phyloP scores from a whole-genome alignment of 805 yeast genomes.

The Tetrapisispora iriomotensis region DNA sequence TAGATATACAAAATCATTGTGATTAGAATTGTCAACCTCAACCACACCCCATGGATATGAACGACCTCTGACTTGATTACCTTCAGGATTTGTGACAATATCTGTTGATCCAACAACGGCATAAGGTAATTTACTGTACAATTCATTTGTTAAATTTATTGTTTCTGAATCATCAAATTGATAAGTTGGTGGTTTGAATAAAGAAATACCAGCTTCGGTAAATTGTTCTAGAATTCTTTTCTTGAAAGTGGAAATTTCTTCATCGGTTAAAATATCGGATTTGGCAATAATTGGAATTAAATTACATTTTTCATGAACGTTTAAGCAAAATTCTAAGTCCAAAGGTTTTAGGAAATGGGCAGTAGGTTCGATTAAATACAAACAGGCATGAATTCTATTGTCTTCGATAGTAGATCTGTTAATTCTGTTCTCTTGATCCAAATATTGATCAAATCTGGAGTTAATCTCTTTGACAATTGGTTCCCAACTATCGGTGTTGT shows the following conservation, averaged over 20 bases:
- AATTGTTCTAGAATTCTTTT: slow-evolving; percentile 70
- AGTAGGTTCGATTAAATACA: slow-evolving; percentile 94
- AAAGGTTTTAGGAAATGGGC: slow-evolving; percentile 86
- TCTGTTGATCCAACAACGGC: slow-evolving; percentile 88
- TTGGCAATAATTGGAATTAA: slow-evolving; percentile 92
- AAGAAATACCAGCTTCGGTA: slow-evolving; percentile 57
- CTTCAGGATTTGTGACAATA: slow-evolving; percentile 75
- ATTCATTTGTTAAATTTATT: slow-evolving; percentile 49
- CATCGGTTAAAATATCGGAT: slow-evolving; percentile 85
- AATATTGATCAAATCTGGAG: slow-evolving; percentile 72
- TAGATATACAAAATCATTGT: slow-evolving; percentile 82
- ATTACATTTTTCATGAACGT: slow-evolving; percentile 83
- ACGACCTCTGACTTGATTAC: slow-evolving; percentile 81
- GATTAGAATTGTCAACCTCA: slow-evolving; percentile 90
- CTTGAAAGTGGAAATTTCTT: slow-evolving; percentile 71
- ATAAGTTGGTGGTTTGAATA: slow-evolving; percentile 68
- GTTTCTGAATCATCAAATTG: slow-evolving; percentile 84
- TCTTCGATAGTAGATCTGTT: slow-evolving; percentile 65
- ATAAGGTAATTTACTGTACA: slow-evolving; percentile 71
- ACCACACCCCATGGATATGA: slow-evolving; percentile 94
- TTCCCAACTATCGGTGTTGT: slow-evolving; percentile 72
- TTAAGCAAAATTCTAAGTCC: slow-evolving; percentile 81
- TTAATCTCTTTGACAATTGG: slow-evolving; percentile 88
- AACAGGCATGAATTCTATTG: slow-evolving; percentile 82
- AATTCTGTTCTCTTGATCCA: slow-evolving; percentile 82